Base-by-base conservation (phyloP, 2,329 filamentous ascomycete species). In the Botrytis deweyae region DNA sequence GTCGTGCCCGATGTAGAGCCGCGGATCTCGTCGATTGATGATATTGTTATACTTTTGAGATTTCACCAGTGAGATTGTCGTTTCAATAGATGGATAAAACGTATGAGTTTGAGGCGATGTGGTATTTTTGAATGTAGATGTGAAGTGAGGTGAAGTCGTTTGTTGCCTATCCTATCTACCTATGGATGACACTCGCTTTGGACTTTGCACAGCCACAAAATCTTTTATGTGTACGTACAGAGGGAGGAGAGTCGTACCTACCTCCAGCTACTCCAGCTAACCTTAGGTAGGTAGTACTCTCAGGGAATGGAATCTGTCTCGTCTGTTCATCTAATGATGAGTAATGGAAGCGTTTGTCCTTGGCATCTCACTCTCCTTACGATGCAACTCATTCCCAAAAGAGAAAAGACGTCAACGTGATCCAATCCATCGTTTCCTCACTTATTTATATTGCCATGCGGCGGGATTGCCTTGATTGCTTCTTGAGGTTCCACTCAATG, bases 151-250 rank as follows among this genome's bases (percentile, higher is more conserved):
- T 67, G 65, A 67, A 14, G 65, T 67, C 6, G n/a, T 18, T 58
- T 29, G 52, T 29, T 52, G 22, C 64, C 36, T 29, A 29, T 29
- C 29, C 29, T 29, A 29, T 29, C 29, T 63, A n/a, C 6, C 33
- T 33, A 33, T 33, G 61, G 38, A 42, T n/a, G 25, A 40, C 36
- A 40, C 22, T 42, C 25, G 61, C 12, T 63, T 58, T n/a, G 14
- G 36, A 63, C 12, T 63, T 58, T 63, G 61, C 61, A 63, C 61
- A 63, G 61, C 61, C 61, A 63, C 61, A 25, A 40, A 62, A n/a
- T 40, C 59, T 40, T 55, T 55, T 3, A 16, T 8, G n/a, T 55
- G 49, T 52, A 25, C 12, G 14, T n/a, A 29, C 46, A 4, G 25
- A 52, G 22, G 10, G 2, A n/a, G 33, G 33, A 29, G 29, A 29